Percentiles rank a stretch among this genome's conserved stretches.
phyloP scores from a whole-genome alignment of 495 filamentous ascomycete species.

The Thermochaetoides thermophila region DNA sequence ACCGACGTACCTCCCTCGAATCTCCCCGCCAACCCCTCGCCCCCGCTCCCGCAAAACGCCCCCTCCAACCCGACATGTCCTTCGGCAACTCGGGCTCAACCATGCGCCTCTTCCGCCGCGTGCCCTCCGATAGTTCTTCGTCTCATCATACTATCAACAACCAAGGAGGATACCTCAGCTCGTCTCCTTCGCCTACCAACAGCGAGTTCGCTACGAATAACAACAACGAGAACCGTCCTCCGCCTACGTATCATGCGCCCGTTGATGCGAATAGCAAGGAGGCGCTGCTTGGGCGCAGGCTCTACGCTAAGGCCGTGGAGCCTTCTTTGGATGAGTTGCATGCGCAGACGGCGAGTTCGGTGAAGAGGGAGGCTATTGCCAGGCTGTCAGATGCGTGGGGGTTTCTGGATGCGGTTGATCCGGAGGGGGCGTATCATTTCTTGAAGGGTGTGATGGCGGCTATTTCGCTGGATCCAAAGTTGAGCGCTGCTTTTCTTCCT shows the following conservation, averaged over 20 bases:
- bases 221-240: conserved; percentile 32
- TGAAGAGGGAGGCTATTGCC: conserved; percentile 68
- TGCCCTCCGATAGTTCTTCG: conserved; percentile 49
- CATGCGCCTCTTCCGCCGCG: conserved; percentile 75
- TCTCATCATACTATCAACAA: neutral
- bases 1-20: too few relatives aligned
- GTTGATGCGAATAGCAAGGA: conserved; percentile 56
- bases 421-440: conserved; percentile 79
- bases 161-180: conserved; percentile 13
- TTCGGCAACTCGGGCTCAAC: conserved; percentile 87
- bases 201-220: too few relatives aligned
- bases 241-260: conserved; percentile 15
- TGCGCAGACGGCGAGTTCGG: conserved; percentile 56
- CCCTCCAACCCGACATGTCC: conserved; percentile 66
- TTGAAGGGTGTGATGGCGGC: conserved; percentile 47
- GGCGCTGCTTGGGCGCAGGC: conserved; percentile 57
- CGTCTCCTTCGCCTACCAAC: conserved; percentile 19
- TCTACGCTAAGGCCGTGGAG: conserved; percentile 67
- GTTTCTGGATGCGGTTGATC: conserved; percentile 70
- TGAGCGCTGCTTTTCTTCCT: conserved; percentile 24
- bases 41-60: conserved; percentile 50
- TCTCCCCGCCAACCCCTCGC: conserved; percentile 36
- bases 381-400: conserved; percentile 72
- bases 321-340: conserved; percentile 69
- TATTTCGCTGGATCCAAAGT: conserved; percentile 26